Percentiles rank a stretch among this genome's conserved stretches.
phyloP scores from a whole-genome alignment of 306 rosid species.

The Neltuma alba region DNA sequence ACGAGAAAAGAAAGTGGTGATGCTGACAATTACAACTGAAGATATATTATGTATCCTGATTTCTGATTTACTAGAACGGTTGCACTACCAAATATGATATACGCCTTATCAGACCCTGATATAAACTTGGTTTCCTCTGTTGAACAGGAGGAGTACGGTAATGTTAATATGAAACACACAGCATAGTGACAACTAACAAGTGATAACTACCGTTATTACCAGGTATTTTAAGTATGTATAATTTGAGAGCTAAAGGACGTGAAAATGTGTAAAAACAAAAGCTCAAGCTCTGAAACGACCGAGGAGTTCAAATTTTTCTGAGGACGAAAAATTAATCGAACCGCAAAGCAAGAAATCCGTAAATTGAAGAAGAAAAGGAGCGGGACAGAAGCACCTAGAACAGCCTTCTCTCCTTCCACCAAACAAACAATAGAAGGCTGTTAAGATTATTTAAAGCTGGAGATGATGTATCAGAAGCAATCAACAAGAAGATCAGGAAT shows the following conservation, averaged over 20 bases:
- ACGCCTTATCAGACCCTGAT: not conserved
- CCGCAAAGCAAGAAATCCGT: not conserved
- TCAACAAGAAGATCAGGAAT: slow-evolving; percentile 28
- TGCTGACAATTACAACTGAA: slow-evolving; percentile 1
- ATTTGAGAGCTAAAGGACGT: slow-evolving; percentile 10
- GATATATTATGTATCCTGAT: not conserved
- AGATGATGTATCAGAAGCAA: slow-evolving; percentile 41
- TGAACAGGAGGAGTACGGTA: not conserved
- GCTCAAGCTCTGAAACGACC: not conserved
- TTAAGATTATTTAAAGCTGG: slow-evolving; percentile 8
- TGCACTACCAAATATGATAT: slow-evolving; percentile 2
- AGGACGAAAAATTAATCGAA: not conserved
- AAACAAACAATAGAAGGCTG: slow-evolving; percentile 15
- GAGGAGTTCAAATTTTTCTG: slow-evolving; percentile 24
- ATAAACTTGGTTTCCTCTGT: not conserved
- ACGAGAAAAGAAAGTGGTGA: not conserved
- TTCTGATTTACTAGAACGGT: not conserved
- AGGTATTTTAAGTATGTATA: slow-evolving; percentile 1
- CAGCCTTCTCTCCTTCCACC: not conserved
- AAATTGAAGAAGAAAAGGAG: not conserved
- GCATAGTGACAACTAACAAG: not conserved
- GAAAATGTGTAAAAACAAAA: slow-evolving; percentile 10
- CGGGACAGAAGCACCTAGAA: not conserved
- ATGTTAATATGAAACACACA: slow-evolving; percentile 18
- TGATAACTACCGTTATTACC: slow-evolving; percentile 24